These are phyloP conservation scores for Haplographium delicatum DNA, from an alignment of 495 filamentous ascomycete genomes.

Conservation along the genomic window DNA sequence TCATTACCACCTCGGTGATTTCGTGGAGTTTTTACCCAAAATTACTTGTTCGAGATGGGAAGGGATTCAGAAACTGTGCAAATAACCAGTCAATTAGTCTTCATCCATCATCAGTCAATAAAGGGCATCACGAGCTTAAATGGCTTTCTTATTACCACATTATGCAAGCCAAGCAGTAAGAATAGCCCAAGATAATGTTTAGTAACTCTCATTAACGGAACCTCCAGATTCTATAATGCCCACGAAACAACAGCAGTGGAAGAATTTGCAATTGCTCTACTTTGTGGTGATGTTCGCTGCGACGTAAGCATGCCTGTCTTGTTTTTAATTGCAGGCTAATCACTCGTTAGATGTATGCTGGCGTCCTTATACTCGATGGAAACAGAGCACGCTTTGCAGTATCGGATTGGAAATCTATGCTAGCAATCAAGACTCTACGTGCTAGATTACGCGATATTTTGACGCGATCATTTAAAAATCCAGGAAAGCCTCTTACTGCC, in stretches of 20 bases:
- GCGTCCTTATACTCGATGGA: conserved; percentile 77
- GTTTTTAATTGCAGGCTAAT: conserved; percentile 19
- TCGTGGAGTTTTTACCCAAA: conserved; percentile 96
- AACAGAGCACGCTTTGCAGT: conserved; percentile 84
- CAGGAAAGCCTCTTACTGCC: conserved; percentile 59
- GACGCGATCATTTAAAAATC: conserved; percentile 61
- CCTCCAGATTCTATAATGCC: conserved; percentile 70
- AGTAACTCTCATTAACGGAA: background rate
- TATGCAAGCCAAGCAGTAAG: conserved; percentile 80
- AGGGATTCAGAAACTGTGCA: conserved; percentile 81
- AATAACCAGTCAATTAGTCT: conserved; percentile 86
- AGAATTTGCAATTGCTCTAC: conserved; percentile 71
- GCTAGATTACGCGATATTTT: conserved; percentile 63
- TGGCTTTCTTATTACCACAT: conserved; percentile 94
- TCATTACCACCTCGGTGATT: conserved; percentile 70
- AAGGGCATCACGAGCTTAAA: conserved; percentile 56
- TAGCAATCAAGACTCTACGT: conserved; percentile 76
- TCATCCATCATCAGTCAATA: conserved; percentile 83
- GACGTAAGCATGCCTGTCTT: conserved; percentile 38
- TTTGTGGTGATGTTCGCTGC: conserved; percentile 83
- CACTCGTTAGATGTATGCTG: conserved; percentile 64
- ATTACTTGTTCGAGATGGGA: conserved; percentile 77
- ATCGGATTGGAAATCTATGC: conserved; percentile 84
- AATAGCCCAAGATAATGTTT: background rate
- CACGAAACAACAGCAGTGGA: conserved; percentile 83